Evolutionary conservation across 208 protist genomes (phyloP), one percentile per base, ranked within the genome.

Genomic region (Blastocrithidia nonstop): DNA sequence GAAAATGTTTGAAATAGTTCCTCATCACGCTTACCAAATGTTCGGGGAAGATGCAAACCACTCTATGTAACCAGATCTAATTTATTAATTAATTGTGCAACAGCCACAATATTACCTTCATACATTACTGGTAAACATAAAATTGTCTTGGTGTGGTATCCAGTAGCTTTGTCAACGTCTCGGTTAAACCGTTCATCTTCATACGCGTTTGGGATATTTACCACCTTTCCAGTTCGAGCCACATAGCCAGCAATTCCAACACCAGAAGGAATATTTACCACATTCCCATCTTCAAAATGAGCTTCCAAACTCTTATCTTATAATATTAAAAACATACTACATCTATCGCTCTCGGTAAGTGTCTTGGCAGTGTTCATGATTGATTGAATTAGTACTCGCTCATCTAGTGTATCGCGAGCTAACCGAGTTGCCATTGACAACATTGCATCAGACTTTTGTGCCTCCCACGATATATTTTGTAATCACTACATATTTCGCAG

Each of bases 31-130:
- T 43, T 56, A 1, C 60, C 62, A 45, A 82, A 86, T 22, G 45
- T 59, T 22, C 61, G 64, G 16, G 57, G 71, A 23, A 71, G 37
- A 9, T 55, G 55, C 35, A 71, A 56, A 17, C 66, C 65, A 39
- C 71, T 71, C 47, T 58, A 50, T 17, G 71, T 78, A 29, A 74
- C 63, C 46, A 69, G 45, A 51, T 80, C 66, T 41, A 76, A 36
- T 51, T 86, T 86, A 61, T 87, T 87, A 29, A 83, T 73, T 33
- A 87, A 57, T 60, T 80, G 69, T 13, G 77, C 69, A 31, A 83
- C 72, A 37, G 72, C 77, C 9, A 87, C 66, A 31, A 78, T 72
- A n/a, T 54, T 54, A 16, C 66, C 72, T 38, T 84, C 70, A 51
- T 68, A 73, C 52, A 56, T 61, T 36, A 84, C 65, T 22, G 73